Evolutionary conservation across 306 rosid genomes (phyloP), one percentile per base, ranked within the genome.

Genomic region (Hippophae gyantsensis): DNA sequence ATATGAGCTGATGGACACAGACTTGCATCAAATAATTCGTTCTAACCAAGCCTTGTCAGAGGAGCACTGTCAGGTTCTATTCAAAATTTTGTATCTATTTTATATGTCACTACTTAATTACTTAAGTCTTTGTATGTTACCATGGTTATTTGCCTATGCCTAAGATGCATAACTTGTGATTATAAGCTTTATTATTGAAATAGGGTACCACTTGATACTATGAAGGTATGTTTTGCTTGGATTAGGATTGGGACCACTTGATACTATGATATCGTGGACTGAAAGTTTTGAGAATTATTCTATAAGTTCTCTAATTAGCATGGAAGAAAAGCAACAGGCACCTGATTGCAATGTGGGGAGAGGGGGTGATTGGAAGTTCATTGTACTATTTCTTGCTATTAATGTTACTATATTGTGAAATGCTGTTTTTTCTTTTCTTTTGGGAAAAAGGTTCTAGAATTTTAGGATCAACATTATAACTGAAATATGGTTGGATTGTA

Each of bases 1-100:
- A 5, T 90, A 90, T 72, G 97, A 90, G 81, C 82, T 90, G n/a
- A 87, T 90, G 97, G 97, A 90, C 79, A 90, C 97, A 55, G 97
- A 90, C 72, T 85, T 90, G 66, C 94, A 90, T 67, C 97, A 90
- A 69, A 90, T 87, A 47, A 90, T 90, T 69, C 95, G 95, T 43
- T 90, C 97, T 59, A 90, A 87, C 56, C 97, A 90, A 80, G 84
- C 77, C 2, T 74, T 90, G 63, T 90, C 97, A 0, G 97, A 90
- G 84, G 97, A 90, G 85, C 97, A 90, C 64, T 90, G 97, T 74
- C 97, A 90, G 90, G 97, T 90, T 43, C 52, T 54, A 47, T 52
- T 72, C 49, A 58, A 63, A 14, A 46, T 18, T 66, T 46, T 13
- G 45, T 49, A 25, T 64, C 32, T 61, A 43, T n/a, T 9, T 26